A percentile compares a stretch with the other conserved stretches of the same genome.
Evolutionary conservation across 177 flowering plant species (phyloP).

Genomic region (Tripterygium wilfordii): DNA sequence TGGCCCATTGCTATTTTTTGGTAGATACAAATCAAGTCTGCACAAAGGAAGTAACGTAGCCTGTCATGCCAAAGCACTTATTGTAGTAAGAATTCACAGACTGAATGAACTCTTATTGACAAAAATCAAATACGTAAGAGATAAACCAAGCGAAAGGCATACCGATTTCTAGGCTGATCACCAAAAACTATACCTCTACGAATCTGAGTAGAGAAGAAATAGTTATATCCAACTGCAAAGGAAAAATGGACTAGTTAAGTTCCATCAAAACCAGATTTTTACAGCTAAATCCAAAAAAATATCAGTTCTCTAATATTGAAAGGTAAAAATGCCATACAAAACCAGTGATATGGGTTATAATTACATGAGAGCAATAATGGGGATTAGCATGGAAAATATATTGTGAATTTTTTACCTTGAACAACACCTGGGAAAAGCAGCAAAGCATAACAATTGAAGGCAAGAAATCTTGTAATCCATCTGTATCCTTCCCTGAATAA

Average conservation of each 20-base stretch:
- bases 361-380: too few species aligned
- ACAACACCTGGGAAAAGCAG: constrained; percentile 91
- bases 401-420: constrained; percentile 46
- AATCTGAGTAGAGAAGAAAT: constrained; percentile 77
- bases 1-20: constrained; percentile 45
- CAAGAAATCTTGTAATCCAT: constrained; percentile 77
- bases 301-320: too few species aligned
- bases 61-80: background rate
- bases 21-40: constrained; percentile 94
- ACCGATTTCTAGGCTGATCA: constrained; percentile 95
- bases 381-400: background rate
- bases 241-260: constrained; percentile 14
- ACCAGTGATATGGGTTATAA: too few species aligned
- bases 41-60: background rate
- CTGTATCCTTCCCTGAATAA: constrained; percentile 59
- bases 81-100: too few species aligned
- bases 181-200: constrained; percentile 81
- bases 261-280: background rate
- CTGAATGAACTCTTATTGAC: too few species aligned
- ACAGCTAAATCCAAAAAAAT: background rate
- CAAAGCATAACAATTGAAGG: constrained; percentile 76
- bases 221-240: constrained; percentile 76
- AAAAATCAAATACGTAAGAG: background rate
- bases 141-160: background rate
- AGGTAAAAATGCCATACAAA: too few species aligned